Base-by-base conservation (phyloP, 768 basidiomycete genomes). In the Daedalea quercina region DNA sequence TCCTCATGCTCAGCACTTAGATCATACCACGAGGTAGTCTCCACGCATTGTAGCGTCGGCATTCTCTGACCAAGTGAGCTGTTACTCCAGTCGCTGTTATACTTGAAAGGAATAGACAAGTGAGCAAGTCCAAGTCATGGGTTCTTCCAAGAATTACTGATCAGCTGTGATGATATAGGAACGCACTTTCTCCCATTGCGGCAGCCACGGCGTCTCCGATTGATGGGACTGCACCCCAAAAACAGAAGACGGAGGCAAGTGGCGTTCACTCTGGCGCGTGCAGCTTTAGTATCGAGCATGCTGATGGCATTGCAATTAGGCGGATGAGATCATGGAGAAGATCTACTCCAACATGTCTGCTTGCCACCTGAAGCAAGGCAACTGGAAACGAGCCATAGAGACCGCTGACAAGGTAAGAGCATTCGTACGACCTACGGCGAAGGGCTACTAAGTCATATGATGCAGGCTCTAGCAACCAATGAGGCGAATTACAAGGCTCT, bases 271-370 rank as follows among this genome's bases (percentile, higher is more conserved):
- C 17, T 41, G 12, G 34, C 43, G 15, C n/a, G 31, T 31, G 35
- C 44, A 31, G 25, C 19, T 8, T 41, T 9, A 33, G 19, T 13
- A 9, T 1, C 20, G 8, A n/a, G 15, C 12, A 25, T 17, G 4
- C 46, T 43, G 31, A 46, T 34, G 11, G 37, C 26, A 46, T 24
- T 45, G 17, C 15, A 45, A 22, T 11, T 13, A 92, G 90, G 76
- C 82, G 19, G 90, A 92, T 64, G 72, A 82, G 9, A 74, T 90
- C 35, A 66, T 89, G 19, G 88, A 88, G 68, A 92, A 87, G 71
- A 81, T 91, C 44, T 88, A 92, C 57, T 80, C 87, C 3, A 93
- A 93, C 52, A 87, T 89, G 85, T 80, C 84, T 2, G 88, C 87
- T 4, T 90, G 88, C 59, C 87, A 92, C 64, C 70, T 92, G 62